A percentile compares a stretch with the other conserved stretches of the same genome.
These are phyloP conservation scores for Tetrahymena thermophila DNA, from an alignment of 73 alveolate genomes.

Conservation along the genomic window DNA sequence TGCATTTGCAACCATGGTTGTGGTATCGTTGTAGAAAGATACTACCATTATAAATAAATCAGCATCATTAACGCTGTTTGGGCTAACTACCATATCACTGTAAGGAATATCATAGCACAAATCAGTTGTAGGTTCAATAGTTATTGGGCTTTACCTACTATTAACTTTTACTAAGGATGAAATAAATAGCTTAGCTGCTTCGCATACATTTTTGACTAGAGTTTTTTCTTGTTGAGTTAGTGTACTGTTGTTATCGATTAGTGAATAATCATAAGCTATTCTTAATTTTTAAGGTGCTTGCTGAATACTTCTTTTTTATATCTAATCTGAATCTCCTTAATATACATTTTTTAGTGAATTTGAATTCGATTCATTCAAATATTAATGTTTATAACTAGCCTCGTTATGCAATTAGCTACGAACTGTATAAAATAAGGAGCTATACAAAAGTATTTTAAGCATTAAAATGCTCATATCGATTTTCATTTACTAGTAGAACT, in stretches of 20 bases:
- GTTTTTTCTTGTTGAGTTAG: neutral
- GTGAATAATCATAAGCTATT: neutral
- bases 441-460: neutral
- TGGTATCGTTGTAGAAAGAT: neutral
- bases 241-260: neutral
- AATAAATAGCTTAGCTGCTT: neutral
- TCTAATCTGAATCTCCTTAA: too few relatives aligned
- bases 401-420: neutral
- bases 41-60: neutral
- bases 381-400: too few relatives aligned
- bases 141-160: neutral
- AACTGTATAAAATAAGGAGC: neutral
- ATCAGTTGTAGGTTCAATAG: neutral
- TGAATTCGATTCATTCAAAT: neutral
- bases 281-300: neutral
- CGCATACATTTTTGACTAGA: neutral
- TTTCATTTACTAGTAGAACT: neutral
- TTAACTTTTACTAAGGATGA: neutral
- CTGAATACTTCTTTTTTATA: neutral
- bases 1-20: neutral
- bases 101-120: neutral
- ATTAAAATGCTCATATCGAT: neutral
- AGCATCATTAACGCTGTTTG: neutral
- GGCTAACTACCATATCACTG: neutral
- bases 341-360: neutral